Evolutionary conservation across 257 asterid genomes (phyloP).

Genomic region (Solanum raphanifolium): DNA sequence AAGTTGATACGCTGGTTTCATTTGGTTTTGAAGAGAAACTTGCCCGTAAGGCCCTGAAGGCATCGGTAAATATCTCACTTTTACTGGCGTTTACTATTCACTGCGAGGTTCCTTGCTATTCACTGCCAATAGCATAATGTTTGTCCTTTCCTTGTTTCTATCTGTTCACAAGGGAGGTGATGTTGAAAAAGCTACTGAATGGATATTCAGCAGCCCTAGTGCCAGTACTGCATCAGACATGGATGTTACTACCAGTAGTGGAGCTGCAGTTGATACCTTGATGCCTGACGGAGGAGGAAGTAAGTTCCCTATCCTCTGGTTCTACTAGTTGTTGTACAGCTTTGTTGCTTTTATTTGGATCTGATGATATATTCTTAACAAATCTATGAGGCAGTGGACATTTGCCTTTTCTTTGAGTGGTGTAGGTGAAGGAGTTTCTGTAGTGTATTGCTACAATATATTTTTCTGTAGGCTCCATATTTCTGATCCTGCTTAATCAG

Average conservation of each 20-base stretch:
- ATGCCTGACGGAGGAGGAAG: constrained; percentile 96
- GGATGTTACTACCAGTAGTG: constrained; percentile 51
- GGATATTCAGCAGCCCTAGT: constrained; percentile 68
- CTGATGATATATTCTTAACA: neutral
- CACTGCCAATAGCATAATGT: neutral
- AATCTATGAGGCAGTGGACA: neutral
- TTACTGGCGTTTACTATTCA: neutral
- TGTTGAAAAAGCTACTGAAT: constrained; percentile 86
- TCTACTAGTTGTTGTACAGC: neutral
- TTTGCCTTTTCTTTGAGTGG: neutral
- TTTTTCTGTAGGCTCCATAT: neutral
- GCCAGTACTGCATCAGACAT: constrained; percentile 37
- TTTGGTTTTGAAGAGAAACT: constrained; percentile 86
- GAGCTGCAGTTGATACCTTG: constrained; percentile 34
- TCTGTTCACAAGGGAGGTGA: constrained; percentile 60
- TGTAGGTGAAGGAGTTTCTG: neutral
- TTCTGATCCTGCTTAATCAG: neutral
- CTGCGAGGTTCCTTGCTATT: neutral
- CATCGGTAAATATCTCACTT: constrained; percentile 45
- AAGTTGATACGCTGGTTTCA: constrained; percentile 58
- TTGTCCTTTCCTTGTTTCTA: neutral
- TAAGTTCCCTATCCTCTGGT: constrained; percentile 28
- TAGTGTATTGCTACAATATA: neutral
- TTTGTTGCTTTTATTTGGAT: neutral
- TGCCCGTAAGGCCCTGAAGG: constrained; percentile 73